Evolutionary conservation across 1,139 yeast species (phyloP), one percentile per base, ranked within the genome.

Genomic region (Hyphopichia fennica): DNA sequence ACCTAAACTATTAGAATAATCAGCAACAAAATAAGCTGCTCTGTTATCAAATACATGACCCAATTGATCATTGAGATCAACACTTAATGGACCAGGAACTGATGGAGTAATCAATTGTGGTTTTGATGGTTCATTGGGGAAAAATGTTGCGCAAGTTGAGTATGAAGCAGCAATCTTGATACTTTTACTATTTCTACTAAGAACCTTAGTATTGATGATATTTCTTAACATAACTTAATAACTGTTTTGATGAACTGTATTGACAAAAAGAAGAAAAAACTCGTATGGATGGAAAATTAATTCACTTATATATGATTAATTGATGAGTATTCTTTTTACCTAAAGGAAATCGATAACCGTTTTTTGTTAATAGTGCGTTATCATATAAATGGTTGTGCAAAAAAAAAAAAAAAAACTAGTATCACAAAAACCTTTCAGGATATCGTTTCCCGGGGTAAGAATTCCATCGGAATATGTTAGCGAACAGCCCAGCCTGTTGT

Each of bases 11-110:
- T 82, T 77, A 49, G 71, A 70, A 60, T 82, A 84, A 60, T 84
- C 89, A 30, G 82, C 77, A 39, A 83, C 75, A 55, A 84, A 83
- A 57, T 82, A 82, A n/a, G 84, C 78, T 22, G 87, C 82, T 58
- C 87, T 72, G 48, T 82, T 74, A 54, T 84, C 90, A 49, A 80
- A 84, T 19, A 81, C 82, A 34, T 67, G 52, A 15, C 81, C 79
- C 37, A 84, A 63, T 31, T 77, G 71, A 22, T 67, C 65, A 49
- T 81, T 71, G 43, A 75, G 65, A 41, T 67, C 64, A 40, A 55
- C 54, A 20, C 85, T 73, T 42, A 63, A 67, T 29, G 89, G 88
- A 29, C 90, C 89, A 19, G 90, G 90, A 43, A 83, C 63, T 3
- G 68, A 48, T 2, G 70, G 56, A 14, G 81, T 69, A 38, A 58